A percentile compares a stretch with the other conserved stretches of the same genome.
These are phyloP conservation scores for Didymella glomerata DNA, from an alignment of 2,329 filamentous ascomycete genomes.

Conservation along the genomic window DNA sequence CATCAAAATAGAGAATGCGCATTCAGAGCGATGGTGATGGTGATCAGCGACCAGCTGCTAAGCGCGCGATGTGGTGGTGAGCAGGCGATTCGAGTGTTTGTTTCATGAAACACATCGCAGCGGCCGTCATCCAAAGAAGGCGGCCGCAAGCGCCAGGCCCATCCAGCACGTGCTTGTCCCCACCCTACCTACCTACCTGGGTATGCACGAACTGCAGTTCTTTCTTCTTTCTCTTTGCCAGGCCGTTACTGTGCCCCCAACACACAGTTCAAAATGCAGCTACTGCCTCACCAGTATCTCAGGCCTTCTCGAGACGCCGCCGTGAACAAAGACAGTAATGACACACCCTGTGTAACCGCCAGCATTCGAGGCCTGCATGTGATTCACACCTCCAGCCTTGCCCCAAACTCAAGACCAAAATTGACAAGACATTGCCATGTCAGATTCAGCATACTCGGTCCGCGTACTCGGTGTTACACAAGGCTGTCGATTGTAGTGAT, in stretches of 20 bases:
- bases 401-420: conserved; percentile 15
- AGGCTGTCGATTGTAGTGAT: conserved; percentile 9
- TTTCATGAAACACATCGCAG: conserved; percentile 28
- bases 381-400: conserved; percentile 13
- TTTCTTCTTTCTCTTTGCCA: conserved; percentile 6
- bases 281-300: conserved; percentile 22
- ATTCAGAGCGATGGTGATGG: conserved; percentile 6
- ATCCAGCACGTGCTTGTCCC: conserved; percentile 22
- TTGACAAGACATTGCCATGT: conserved; percentile 12
- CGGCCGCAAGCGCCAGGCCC: conserved; percentile 22
- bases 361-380: conserved; percentile 19
- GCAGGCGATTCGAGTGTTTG: conserved; percentile 17
- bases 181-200: neutral
- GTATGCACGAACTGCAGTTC: conserved; percentile 20
- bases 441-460: conserved; percentile 13
- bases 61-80: conserved; percentile 20
- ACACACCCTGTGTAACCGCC: conserved; percentile 22
- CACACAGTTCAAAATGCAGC: conserved; percentile 21
- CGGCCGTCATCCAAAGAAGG: conserved; percentile 13
- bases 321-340: conserved; percentile 22
- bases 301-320: conserved; percentile 16
- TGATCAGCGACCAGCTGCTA: conserved; percentile 12
- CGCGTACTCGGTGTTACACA: conserved; percentile 17
- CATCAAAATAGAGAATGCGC: conserved; percentile 9
- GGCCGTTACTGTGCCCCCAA: conserved; percentile 20